Percentiles rank a stretch among this genome's conserved stretches.
Conservation (phyloP, 208 protist species). For the Strigomonas galati region DNA sequence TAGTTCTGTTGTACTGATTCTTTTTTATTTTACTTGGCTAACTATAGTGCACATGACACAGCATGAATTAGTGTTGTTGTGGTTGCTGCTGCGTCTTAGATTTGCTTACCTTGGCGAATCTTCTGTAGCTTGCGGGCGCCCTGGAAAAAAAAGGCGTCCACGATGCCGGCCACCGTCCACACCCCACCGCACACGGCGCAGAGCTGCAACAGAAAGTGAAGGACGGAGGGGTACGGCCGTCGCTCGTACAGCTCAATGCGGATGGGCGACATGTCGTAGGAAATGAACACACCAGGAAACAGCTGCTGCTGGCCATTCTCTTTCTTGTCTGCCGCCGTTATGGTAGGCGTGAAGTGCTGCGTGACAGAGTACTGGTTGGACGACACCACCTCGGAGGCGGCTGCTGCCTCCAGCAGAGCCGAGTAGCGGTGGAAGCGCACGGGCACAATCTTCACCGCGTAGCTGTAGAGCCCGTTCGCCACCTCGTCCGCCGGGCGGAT, state of each 20-base stretch:
- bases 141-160: conserved; percentile 61
- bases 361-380: conserved; percentile 91
- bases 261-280: conserved; percentile 88
- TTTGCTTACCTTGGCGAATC: conserved; percentile 45
- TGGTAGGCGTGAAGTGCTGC: conserved; percentile 59
- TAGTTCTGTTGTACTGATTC: too few species aligned
- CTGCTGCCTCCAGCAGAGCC: conserved; percentile 24
- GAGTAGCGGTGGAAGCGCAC: conserved; percentile 61
- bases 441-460: conserved; percentile 85
- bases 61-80: too few species aligned
- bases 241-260: conserved; percentile 45
- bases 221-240: conserved; percentile 52
- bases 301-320: conserved; percentile 12
- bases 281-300: conserved; percentile 81
- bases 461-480: conserved; percentile 82
- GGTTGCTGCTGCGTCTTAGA: conserved; percentile 12
- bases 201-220: conserved; percentile 65
- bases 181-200: conserved; percentile 68
- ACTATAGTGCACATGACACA: too few species aligned
- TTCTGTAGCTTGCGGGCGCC: conserved; percentile 32
- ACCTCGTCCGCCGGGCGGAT: conserved; percentile 20
- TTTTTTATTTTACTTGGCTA: too few species aligned
- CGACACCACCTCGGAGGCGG: conserved; percentile 32
- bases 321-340: not conserved
- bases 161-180: conserved; percentile 51